Evolutionary conservation across 73 alveolate species (phyloP), one percentile per base, ranked within the genome.

Genomic region (Tetrahymena borealis): DNA sequence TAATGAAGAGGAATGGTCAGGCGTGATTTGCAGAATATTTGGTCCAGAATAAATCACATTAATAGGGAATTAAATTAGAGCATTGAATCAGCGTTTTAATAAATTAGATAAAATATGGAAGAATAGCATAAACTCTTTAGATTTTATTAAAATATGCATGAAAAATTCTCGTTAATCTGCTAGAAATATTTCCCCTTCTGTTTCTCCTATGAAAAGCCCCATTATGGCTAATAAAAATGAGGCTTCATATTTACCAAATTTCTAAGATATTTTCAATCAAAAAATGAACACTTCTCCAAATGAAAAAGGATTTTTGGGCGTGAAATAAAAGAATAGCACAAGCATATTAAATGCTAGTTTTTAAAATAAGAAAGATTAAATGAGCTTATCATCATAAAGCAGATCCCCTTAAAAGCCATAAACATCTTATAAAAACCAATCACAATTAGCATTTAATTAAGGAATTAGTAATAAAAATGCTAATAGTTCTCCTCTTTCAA

Each of bases 1-100:
- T n/a, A n/a, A n/a, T n/a, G n/a, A n/a, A 60, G 85, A 60, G 85
- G 85, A 60, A 60, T 60, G 85, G 85, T 60, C 85, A 9, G 85
- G 85, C n/a, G 31, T 60, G 28, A 60, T 60, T 24, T 60, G 85
- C 35, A 60, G 85, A 60, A 60, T 60, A 60, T 60, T 60, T 60
- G 85, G 85, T 13, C 85, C 85, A 24, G 85, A 60, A 20, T 60
- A 60, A 60, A 60, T 60, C 10, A 60, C 85, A 24, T 60, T 24
- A 15, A 60, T 60, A 60, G 85, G 85, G 37, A 60, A 60, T n/a
- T 60, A 20, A 35, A 60, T 60, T 9, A 60, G 85, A 60, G 10
- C 5, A 60, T 60, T 60, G 7, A 60, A 60, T 60, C 28, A 60
- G 28, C 37, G 28, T 6, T 60, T 24, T 24, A 60, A 60, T 20